A percentile compares a stretch with the other conserved stretches of the same genome.
These are phyloP conservation scores for Xerocomus brunneocitrinus DNA, from an alignment of 768 basidiomycete species.

Conservation along the genomic window DNA sequence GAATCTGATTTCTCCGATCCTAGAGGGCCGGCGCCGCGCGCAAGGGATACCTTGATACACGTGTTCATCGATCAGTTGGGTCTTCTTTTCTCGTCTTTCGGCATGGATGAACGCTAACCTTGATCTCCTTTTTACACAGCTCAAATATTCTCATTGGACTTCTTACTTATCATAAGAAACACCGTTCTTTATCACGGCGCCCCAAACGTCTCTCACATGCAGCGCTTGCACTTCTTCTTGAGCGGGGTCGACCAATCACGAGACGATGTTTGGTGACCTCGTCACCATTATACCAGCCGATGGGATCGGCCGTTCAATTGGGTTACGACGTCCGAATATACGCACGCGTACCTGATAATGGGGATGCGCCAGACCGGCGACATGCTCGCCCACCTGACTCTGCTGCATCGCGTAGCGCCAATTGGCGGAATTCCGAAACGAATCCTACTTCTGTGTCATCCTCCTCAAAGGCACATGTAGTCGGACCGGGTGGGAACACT, in stretches of 20 bases:
- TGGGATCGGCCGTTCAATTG: constrained; percentile 65
- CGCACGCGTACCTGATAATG: constrained; percentile 64
- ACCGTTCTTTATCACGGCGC: constrained; percentile 37
- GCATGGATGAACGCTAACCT: constrained; percentile 6
- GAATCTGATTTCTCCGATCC: constrained; percentile 35
- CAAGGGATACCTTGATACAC: constrained; percentile 34
- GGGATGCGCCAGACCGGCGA: constrained; percentile 55
- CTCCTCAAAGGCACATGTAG: constrained; percentile 9
- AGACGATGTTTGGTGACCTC: constrained; percentile 76
- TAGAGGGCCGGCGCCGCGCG: constrained; percentile 30
- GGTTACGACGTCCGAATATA: constrained; percentile 74
- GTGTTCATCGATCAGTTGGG: constrained; percentile 45
- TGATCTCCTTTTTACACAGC: constrained; percentile 33
- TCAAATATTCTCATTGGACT: constrained; percentile 88
- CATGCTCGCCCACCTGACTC: constrained; percentile 11
- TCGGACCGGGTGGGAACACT: constrained; percentile 17
- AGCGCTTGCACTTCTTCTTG: constrained; percentile 71
- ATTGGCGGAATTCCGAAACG: constrained; percentile 22
- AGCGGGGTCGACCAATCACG: constrained; percentile 73
- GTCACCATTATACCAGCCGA: constrained; percentile 79
- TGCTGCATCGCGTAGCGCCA: constrained; percentile 9
- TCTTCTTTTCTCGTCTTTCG: not conserved
- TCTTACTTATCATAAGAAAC: constrained; percentile 61
- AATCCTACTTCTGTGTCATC: not conserved
- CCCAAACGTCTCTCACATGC: constrained; percentile 66